Evolutionary conservation across 306 rosid genomes (phyloP).

Genomic region (Cyclanthera cordifolia): DNA sequence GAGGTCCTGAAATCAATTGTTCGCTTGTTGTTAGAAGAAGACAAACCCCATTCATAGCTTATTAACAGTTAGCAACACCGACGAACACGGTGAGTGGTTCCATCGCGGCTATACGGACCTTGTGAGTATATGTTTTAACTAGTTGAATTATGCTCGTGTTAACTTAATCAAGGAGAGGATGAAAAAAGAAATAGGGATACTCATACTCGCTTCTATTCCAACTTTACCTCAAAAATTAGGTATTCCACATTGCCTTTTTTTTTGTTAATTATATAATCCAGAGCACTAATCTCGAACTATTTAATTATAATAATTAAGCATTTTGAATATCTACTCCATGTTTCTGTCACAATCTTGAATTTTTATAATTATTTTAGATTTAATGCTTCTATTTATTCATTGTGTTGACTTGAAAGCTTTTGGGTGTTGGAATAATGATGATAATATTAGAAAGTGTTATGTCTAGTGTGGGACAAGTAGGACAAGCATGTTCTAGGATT

Average conservation of each 20-base stretch:
- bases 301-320: not conserved
- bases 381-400: not conserved
- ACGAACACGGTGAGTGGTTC: not conserved
- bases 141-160: not conserved
- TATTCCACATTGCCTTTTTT: not conserved
- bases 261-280: not conserved
- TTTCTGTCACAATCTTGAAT: not conserved
- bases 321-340: not conserved
- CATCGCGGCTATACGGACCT: not conserved
- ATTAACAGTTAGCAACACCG: not conserved
- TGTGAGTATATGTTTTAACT: no score
- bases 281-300: not conserved
- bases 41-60: conserved; percentile 21
- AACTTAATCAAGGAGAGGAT: not conserved
- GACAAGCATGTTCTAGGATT: not conserved
- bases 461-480: not conserved
- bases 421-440: not conserved
- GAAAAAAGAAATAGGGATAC: not conserved
- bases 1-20: conserved; percentile 70
- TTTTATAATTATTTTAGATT: not conserved
- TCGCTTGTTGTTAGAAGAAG: conserved; percentile 79
- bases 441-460: not conserved
- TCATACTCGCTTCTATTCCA: not conserved
- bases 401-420: not conserved
- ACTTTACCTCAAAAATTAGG: not conserved